Evolutionary conservation across 2,329 filamentous ascomycete genomes (phyloP).

Genomic region (Monilinia laxa): DNA sequence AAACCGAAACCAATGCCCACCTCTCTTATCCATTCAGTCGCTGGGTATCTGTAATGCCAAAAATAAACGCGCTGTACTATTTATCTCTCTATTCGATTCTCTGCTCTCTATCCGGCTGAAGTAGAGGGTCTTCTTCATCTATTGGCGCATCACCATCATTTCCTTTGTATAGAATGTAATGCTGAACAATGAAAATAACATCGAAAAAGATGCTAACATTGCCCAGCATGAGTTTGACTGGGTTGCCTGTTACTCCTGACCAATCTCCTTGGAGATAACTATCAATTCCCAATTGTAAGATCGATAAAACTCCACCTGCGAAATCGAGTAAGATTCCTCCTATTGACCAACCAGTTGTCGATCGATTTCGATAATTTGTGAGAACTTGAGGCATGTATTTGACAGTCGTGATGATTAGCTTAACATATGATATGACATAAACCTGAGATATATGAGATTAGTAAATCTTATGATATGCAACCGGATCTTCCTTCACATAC

Average conservation of each 20-base stretch:
- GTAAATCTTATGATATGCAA: not conserved
- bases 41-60: constrained; percentile 12
- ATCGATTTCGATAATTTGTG: constrained; percentile 80
- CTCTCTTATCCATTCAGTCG: not conserved
- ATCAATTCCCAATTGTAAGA: constrained; percentile 80
- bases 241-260: constrained; percentile 88
- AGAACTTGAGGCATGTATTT: constrained; percentile 90
- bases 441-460: constrained; percentile 37
- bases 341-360: constrained; percentile 87
- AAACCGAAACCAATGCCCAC: not conserved
- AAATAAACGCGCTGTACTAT: not conserved
- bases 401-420: constrained; percentile 81
- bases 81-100: constrained; percentile 24
- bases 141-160: constrained; percentile 25
- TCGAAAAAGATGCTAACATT: constrained; percentile 88
- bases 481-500: constrained; percentile 31
- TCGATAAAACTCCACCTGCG: constrained; percentile 74
- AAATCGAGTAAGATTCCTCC: constrained; percentile 81
- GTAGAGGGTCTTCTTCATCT: constrained; percentile 29
- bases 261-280: constrained; percentile 82
- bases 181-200: constrained; percentile 80
- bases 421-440: constrained; percentile 79
- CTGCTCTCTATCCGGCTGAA: constrained; percentile 25
- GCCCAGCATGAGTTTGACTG: constrained; percentile 82
- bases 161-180: constrained; percentile 74